Percentiles rank a stretch among this genome's conserved stretches.
Evolutionary conservation across 805 yeast species (phyloP).

Genomic region (Wickerhamomyces queroliae): DNA sequence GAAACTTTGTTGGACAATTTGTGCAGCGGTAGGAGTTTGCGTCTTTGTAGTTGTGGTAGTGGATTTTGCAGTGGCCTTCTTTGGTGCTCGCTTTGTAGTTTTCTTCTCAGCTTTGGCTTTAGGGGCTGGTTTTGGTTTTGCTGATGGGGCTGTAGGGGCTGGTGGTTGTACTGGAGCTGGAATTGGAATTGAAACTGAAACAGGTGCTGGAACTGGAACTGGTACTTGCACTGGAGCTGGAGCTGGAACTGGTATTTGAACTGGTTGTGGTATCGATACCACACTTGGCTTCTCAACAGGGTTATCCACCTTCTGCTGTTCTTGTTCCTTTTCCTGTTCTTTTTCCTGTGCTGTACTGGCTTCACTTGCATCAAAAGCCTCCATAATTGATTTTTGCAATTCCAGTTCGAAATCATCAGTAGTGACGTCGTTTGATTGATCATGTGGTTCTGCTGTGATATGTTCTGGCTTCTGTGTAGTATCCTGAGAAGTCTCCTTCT

Average conservation of each 20-base stretch:
- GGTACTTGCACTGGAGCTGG: not conserved
- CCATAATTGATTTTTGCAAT: conserved; percentile 11
- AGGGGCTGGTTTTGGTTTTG: not conserved
- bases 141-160: not conserved
- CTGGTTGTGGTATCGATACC: not conserved
- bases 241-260: not conserved
- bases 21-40: too few relatives aligned
- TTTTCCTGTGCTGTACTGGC: conserved; percentile 3
- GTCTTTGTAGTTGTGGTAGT: too few relatives aligned
- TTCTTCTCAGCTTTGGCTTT: too few relatives aligned
- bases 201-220: not conserved
- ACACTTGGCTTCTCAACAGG: too few relatives aligned
- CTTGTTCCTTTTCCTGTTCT: not conserved
- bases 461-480: too few relatives aligned
- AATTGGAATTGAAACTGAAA: not conserved
- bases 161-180: not conserved
- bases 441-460: conserved; percentile 5
- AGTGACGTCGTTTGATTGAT: conserved; percentile 13
- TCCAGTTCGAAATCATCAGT: conserved; percentile 15
- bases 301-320: too few relatives aligned
- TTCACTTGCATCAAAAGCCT: conserved; percentile 9
- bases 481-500: conserved; percentile 12
- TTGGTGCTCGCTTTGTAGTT: too few relatives aligned
- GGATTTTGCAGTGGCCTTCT: too few relatives aligned
- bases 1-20: too few relatives aligned